These are phyloP conservation scores for Rehmannia glutinosa DNA, from an alignment of 257 asterid genomes.

Conservation along the genomic window DNA sequence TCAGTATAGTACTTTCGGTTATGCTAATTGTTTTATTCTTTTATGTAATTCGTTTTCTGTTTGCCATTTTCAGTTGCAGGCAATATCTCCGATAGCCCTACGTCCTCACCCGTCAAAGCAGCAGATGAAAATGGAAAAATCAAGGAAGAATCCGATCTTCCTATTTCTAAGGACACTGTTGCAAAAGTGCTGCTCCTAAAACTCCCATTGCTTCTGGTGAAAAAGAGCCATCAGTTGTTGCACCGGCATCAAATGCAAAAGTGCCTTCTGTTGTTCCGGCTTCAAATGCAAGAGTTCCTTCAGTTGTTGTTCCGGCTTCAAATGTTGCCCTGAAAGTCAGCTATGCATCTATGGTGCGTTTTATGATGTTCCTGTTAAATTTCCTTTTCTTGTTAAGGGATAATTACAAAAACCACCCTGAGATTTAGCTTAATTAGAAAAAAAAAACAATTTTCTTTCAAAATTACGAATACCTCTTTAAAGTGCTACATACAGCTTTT, in stretches of 20 bases:
- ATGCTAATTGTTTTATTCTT: neutral
- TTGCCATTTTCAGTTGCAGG: constrained; percentile 11
- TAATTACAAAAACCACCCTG: no score
- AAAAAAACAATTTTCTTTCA: no score
- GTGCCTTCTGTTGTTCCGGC: neutral
- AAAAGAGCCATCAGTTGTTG: neutral
- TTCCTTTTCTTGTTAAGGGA: no score
- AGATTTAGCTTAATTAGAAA: no score
- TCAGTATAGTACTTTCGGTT: neutral
- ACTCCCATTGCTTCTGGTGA: constrained; percentile 2
- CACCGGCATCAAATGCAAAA: neutral
- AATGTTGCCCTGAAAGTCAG: constrained; percentile 24
- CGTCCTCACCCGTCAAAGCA: constrained; percentile 8
- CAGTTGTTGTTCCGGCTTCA: neutral
- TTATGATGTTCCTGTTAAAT: neutral
- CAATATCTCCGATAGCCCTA: neutral
- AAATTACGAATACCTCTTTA: no score
- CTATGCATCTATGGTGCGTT: constrained; percentile 62
- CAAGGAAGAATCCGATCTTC: neutral
- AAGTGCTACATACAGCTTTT: no score
- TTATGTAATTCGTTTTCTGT: neutral
- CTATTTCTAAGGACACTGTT: neutral
- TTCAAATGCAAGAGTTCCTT: neutral
- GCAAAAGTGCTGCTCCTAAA: constrained; percentile 9
- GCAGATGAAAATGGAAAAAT: constrained; percentile 12